phyloP scores from a whole-genome alignment of 192 early-diverging fungal species.

The Linnemannia hyalina region DNA sequence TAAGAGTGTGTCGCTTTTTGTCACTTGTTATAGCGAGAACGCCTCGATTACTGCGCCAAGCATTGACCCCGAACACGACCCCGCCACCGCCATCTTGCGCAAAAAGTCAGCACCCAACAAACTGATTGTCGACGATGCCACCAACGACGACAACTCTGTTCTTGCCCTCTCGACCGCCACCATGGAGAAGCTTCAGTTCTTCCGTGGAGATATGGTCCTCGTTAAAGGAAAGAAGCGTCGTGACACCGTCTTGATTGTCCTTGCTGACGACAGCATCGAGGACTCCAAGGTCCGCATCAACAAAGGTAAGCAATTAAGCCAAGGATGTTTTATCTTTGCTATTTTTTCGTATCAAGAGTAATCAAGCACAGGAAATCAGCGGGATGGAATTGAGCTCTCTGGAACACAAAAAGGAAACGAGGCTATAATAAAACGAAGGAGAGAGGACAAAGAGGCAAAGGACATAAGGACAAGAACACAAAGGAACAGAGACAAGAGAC shows the following conservation, averaged over 20 bases:
- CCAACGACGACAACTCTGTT: conserved; percentile 98
- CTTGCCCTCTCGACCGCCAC: conserved; percentile 90
- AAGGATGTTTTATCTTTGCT: neutral
- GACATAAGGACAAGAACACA: no score
- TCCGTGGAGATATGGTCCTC: conserved; percentile 96
- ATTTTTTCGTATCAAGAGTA: neutral
- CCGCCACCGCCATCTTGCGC: conserved; percentile 95
- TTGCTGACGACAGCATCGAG: conserved; percentile 93
- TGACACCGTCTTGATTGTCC: conserved; percentile 96
- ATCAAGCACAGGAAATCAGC: neutral
- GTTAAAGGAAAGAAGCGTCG: conserved; percentile 98
- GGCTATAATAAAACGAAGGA: neutral
- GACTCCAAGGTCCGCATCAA: conserved; percentile 95
- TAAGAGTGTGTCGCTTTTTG: neutral
- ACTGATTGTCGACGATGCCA: conserved; percentile 97
- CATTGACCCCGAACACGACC: conserved; percentile 80
- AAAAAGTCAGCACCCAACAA: conserved; percentile 98
- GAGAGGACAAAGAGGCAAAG: no score
- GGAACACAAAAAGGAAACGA: no score
- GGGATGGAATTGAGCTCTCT: neutral
- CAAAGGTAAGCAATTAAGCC: conserved; percentile 67
- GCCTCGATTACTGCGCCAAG: conserved; percentile 62
- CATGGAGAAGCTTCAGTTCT: conserved; percentile 92
- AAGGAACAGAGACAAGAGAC: no score
- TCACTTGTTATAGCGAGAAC: conserved; percentile 60